Base-by-base conservation (phyloP, 2,329 filamentous ascomycete species). In the Diaporthe batatas region DNA sequence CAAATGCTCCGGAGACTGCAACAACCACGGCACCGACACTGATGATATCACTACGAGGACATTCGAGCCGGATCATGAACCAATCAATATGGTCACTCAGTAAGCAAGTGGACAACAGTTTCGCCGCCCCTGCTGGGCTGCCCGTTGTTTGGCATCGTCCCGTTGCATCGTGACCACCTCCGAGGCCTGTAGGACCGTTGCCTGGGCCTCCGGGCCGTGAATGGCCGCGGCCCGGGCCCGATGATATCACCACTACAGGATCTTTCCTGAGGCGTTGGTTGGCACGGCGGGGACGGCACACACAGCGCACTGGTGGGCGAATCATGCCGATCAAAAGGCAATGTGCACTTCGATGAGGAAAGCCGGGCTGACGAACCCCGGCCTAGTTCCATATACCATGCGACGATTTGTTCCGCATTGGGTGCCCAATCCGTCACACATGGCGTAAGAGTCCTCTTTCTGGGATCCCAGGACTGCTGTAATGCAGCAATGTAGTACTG, bases 181-280 rank as follows among this genome's bases (percentile, higher is more conserved):
- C 44, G 59, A 25, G 54, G 16, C 65, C 51, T 23, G 44, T 36
- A 25, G n/a, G 53, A 29, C 23, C 65, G 51, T 21, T 58, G 11
- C 44, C n/a, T 29, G 7, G n/a, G 25, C 55, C 36, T 12, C 68
- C 55, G 55, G 55, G 55, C 55, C 55, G 55, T 25, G 6, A 29
- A 7, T 36, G 44, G 47, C 25, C 32, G 25, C 55, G 55, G 47
- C 44, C 47, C 55, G 44, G 23, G 5, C 44, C 53, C 44, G 44
- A 70, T 70, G 68, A 70, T 70, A 70, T 70, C 68, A 70, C 55
- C 18, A 12, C 68, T 44, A 21, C 34, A 70, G 34, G 55, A 3
- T 21, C 32, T 16, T 62, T 23, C 14, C 49, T 62, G 25, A 36
- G 23, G 47, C 29, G 21, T 54, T 54, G 25, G 23, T n/a, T 29